These are phyloP conservation scores for Sicyos edulis DNA, from an alignment of 306 rosid genomes.

Conservation along the genomic window DNA sequence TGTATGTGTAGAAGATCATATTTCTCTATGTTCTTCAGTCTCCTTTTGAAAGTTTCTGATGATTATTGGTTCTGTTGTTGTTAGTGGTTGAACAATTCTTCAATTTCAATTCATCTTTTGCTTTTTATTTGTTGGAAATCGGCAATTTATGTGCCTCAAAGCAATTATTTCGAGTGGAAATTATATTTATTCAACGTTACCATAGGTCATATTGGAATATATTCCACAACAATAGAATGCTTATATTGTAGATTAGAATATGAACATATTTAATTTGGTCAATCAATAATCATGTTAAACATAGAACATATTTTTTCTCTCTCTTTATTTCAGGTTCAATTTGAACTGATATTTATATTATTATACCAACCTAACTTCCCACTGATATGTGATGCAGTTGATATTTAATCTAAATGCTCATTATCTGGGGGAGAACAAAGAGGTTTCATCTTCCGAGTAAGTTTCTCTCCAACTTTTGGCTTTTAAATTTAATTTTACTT, in stretches of 20 bases:
- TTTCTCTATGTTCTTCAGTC: background rate
- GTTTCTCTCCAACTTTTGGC: background rate
- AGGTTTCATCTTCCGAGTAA: background rate
- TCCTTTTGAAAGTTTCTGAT: background rate
- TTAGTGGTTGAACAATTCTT: background rate
- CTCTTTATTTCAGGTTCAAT: background rate
- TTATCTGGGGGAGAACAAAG: background rate
- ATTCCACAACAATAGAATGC: too few relatives aligned
- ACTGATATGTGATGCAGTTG: background rate
- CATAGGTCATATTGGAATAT: too few relatives aligned
- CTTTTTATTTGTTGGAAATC: too few relatives aligned
- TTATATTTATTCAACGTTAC: background rate
- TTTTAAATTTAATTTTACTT: constrained; percentile 3
- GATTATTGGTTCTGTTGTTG: too few relatives aligned
- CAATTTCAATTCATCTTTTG: background rate
- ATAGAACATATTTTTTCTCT: background rate
- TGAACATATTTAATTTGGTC: constrained; percentile 1
- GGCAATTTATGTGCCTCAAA: too few relatives aligned
- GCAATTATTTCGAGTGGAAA: background rate
- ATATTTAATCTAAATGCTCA: background rate
- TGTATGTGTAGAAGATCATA: background rate
- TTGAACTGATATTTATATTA: background rate
- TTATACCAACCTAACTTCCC: background rate
- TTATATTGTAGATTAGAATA: too few relatives aligned
- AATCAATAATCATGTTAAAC: too few relatives aligned